Evolutionary conservation across 169 alveolate genomes (phyloP).

Genomic region (Prorocentrum cordatum): DNA sequence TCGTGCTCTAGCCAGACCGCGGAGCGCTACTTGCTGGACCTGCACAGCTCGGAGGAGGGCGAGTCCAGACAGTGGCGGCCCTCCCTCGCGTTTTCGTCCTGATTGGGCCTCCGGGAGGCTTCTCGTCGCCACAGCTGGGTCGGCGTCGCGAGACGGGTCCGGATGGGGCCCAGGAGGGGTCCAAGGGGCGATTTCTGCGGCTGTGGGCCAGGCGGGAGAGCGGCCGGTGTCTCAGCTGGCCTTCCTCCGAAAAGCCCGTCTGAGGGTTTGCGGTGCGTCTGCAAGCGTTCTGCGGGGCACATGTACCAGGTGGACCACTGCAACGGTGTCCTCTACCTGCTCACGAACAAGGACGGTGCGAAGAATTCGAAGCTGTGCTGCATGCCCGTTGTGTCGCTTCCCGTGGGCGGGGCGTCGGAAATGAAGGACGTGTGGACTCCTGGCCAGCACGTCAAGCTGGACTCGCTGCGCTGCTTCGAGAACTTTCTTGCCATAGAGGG

Average conservation of each 20-base stretch:
- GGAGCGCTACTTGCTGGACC: conserved; percentile 3
- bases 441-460: conserved; percentile 6
- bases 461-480: conserved; percentile 21
- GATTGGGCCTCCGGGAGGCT: too few species aligned
- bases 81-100: too few species aligned
- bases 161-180: too few species aligned
- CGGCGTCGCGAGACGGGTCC: too few species aligned
- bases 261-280: background rate
- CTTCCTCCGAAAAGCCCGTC: background rate
- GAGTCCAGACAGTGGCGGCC: too few species aligned
- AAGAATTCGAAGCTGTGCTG: conserved; percentile 53
- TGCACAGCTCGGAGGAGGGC: too few species aligned
- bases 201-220: background rate
- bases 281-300: conserved; percentile 11
- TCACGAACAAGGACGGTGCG: conserved; percentile 47
- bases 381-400: background rate
- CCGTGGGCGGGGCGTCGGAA: background rate
- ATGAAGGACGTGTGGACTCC: conserved; percentile 39
- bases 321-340: conserved; percentile 14
- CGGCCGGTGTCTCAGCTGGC: background rate
- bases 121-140: too few species aligned
- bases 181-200: too few species aligned
- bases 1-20: conserved; percentile 39
- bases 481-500: conserved; percentile 19
- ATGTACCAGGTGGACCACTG: conserved; percentile 28